Conservation (phyloP, 768 basidiomycete species). For the Auriculariales sp. region DNA sequence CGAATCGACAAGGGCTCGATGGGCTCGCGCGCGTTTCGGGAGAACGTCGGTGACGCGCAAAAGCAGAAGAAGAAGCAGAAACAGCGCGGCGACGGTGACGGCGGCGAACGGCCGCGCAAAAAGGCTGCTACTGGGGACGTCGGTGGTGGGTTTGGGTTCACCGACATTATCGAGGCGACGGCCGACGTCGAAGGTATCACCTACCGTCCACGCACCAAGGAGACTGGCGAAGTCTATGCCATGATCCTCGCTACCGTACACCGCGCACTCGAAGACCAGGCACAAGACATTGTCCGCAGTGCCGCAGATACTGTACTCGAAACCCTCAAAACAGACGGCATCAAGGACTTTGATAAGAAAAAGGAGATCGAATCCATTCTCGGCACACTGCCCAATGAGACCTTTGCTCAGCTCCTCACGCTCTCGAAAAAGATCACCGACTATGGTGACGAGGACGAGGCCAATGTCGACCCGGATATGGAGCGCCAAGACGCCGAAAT, state of each 20-base stretch:
- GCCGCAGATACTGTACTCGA: conserved; percentile 90
- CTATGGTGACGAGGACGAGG: conserved; percentile 78
- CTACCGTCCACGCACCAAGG: conserved; percentile 85
- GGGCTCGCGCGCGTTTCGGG: conserved; percentile 79
- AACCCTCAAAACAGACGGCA: conserved; percentile 68
- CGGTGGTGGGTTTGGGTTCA: conserved; percentile 52
- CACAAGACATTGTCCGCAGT: conserved; percentile 88
- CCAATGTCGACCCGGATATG: conserved; percentile 60
- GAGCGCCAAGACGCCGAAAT: conserved; percentile 79
- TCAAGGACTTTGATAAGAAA: conserved; percentile 97
- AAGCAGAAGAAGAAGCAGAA: conserved; percentile 86
- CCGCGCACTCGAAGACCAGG: conserved; percentile 77
- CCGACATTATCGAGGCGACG: conserved; percentile 89
- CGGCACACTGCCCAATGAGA: conserved; percentile 48
- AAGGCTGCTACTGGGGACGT: conserved; percentile 29
- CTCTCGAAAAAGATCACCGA: conserved; percentile 94
- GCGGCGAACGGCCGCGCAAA: conserved; percentile 39
- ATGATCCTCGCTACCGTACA: conserved; percentile 78
- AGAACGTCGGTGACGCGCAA: conserved; percentile 74
- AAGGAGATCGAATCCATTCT: conserved; percentile 75
- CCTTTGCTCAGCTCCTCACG: conserved; percentile 69
- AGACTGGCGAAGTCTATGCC: conserved; percentile 90
- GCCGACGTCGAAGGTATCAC: conserved; percentile 84
- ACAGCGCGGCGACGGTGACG: conserved; percentile 40
- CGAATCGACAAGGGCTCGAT: conserved; percentile 82